phyloP scores from a whole-genome alignment of 495 filamentous ascomycete genomes.

The Neurospora sp. region DNA sequence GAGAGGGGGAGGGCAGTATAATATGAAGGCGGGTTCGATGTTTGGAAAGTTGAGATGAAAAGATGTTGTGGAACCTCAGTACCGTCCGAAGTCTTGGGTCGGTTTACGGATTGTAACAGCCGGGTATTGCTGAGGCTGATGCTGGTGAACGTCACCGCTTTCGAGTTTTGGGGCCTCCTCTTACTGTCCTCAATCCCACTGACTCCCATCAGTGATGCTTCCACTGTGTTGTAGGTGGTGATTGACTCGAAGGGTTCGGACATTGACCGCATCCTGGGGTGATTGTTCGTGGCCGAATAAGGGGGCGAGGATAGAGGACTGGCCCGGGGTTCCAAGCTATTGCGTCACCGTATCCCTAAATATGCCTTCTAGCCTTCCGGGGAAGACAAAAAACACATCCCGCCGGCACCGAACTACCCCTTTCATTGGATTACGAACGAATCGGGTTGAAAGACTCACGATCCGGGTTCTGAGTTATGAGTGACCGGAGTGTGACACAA shows the following conservation, averaged over 20 bases:
- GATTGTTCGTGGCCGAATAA: not conserved
- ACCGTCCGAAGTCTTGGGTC: not conserved
- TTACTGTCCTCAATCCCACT: not conserved
- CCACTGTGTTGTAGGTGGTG: not conserved
- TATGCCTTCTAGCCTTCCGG: not conserved
- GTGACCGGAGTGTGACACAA: not conserved
- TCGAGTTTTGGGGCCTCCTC: not conserved
- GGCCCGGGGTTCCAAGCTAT: accelerated
- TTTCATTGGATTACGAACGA: not conserved
- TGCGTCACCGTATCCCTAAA: not conserved
- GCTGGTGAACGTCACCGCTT: not conserved
- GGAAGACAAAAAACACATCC: not conserved
- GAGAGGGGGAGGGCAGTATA: not conserved
- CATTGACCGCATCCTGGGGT: not conserved
- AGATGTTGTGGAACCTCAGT: not conserved
- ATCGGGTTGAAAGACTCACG: not conserved
- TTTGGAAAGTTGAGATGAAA: not conserved
- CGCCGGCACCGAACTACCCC: not conserved
- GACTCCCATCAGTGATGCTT: not conserved
- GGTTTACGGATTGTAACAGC: not conserved
- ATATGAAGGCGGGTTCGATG: not conserved
- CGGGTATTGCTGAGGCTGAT: not conserved
- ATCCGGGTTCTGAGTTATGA: not conserved
- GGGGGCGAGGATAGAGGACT: not conserved
- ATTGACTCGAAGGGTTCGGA: not conserved